Evolutionary conservation across 2,329 filamentous ascomycete genomes (phyloP), one percentile per base, ranked within the genome.

Genomic region (Diaporthe longicolla): DNA sequence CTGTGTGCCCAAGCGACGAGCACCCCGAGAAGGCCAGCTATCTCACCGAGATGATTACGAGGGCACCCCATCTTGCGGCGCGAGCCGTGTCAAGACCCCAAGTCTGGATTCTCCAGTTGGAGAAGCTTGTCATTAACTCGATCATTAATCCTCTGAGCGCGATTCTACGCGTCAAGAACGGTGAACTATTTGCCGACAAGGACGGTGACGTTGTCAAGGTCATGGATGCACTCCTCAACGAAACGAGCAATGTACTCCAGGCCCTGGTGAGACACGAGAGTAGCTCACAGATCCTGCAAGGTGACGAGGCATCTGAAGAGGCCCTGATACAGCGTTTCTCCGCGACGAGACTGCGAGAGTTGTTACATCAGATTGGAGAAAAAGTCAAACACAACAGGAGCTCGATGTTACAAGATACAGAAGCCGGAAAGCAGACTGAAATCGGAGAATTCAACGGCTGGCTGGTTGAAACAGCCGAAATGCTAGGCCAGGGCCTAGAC

Each of bases 61-160:
- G 78, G 3, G 85, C 88, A 0, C 83, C 87, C 2, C 78, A 83
- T 24, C 82, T 92, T 2, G 80, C 82, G 17, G 86, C 84, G 0
- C 82, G 78, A 11, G 74, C 78, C 29, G 84, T 89, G 6, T 76
- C 83, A 2, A 79, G 82, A 15, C 76, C 82, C 3, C 85, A 89
- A 59, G 81, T 91, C 21, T 89, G 87, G 86, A 76, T 87, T 13
- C 79, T 88, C n/a, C 95, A 98, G 83, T 88, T 98, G 4, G 94
- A 97, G 79, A 98, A 98, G 82, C 86, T 98, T 1, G 93, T 93
- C 0, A 87, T 95, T 69, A 98, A 97, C 80, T 88, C 90, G 48
- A 86, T 95, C 43, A 90, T 98, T 78, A 97, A 98, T 80, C 94
- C 96, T 0, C 84, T 98, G n/a, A 97, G 94, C 0, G 93, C 92